phyloP scores from a whole-genome alignment of 2,329 filamentous ascomycete genomes.

The Claviceps digitariae region DNA sequence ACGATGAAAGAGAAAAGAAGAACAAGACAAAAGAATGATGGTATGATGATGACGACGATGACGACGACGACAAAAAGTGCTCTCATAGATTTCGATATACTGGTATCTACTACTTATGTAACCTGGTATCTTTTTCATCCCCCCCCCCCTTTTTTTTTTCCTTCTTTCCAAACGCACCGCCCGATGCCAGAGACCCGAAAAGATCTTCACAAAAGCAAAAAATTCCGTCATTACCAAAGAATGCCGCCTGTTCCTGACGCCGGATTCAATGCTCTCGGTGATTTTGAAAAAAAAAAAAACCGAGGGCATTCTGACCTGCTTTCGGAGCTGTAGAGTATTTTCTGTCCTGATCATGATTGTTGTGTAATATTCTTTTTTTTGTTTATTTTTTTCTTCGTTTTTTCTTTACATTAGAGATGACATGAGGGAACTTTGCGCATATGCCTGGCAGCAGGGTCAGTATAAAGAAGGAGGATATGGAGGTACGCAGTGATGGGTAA shows the following conservation, averaged over 20 bases:
- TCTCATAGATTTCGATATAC: slow-evolving; percentile 2
- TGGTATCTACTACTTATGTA: slow-evolving; percentile 8
- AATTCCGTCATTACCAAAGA: not conserved
- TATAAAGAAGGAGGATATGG: not conserved
- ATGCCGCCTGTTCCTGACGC: slow-evolving; percentile 7
- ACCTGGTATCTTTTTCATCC: not conserved
- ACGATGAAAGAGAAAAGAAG: not conserved
- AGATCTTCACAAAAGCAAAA: not conserved
- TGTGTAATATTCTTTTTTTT: slow-evolving; percentile 11
- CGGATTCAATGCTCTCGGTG: slow-evolving; percentile 5
- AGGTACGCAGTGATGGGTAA: not conserved
- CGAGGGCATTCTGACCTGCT: not conserved
- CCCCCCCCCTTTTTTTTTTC: not conserved
- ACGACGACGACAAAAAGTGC: slow-evolving; percentile 6
- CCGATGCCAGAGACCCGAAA: not conserved
- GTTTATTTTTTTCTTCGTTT: not conserved
- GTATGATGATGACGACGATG: not conserved
- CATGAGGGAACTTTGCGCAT: slow-evolving; percentile 72
- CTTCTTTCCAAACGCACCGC: not conserved
- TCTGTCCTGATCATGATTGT: not conserved
- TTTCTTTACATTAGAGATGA: slow-evolving; percentile 53
- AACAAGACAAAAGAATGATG: slow-evolving; percentile 5
- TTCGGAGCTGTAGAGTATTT: not conserved
- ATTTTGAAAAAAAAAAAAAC: not conserved
- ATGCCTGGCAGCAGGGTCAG: slow-evolving; percentile 43